phyloP scores from a whole-genome alignment of 768 basidiomycete species.

The Cystobasidium onofrii region DNA sequence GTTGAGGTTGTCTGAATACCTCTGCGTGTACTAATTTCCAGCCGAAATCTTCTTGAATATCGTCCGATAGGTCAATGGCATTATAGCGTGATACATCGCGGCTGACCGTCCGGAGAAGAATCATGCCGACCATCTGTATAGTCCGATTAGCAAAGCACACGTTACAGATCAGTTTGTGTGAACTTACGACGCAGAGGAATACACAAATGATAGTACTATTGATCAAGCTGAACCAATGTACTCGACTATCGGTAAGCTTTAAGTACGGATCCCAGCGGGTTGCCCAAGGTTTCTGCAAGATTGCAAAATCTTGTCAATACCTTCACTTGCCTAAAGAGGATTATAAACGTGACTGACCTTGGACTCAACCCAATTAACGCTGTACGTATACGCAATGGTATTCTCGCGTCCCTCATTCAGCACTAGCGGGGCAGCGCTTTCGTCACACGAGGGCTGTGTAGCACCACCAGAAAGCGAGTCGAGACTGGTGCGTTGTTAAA shows the following conservation, averaged over 20 bases:
- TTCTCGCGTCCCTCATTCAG: conserved; percentile 20
- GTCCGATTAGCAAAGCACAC: no score
- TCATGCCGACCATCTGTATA: conserved; percentile 74
- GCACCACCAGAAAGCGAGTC: not conserved
- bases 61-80: conserved; percentile 67
- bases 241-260: conserved; percentile 82
- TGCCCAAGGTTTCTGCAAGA: conserved; percentile 54
- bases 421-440: not conserved
- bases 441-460: conserved; percentile 20
- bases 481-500: not conserved
- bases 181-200: conserved; percentile 54
- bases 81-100: conserved; percentile 95
- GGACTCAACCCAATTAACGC: conserved; percentile 74
- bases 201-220: conserved; percentile 86
- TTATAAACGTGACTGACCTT: not conserved
- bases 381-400: conserved; percentile 70
- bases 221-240: conserved; percentile 92
- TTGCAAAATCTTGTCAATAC: not conserved
- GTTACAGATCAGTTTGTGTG: no score
- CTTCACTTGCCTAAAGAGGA: not conserved
- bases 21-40: conserved; percentile 98
- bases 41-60: conserved; percentile 72
- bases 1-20: conserved; percentile 75
- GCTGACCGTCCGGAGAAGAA: conserved; percentile 73
- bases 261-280: conserved; percentile 95